phyloP scores from a whole-genome alignment of 176 grass and related monocot species.

The Phyllostachys edulis region DNA sequence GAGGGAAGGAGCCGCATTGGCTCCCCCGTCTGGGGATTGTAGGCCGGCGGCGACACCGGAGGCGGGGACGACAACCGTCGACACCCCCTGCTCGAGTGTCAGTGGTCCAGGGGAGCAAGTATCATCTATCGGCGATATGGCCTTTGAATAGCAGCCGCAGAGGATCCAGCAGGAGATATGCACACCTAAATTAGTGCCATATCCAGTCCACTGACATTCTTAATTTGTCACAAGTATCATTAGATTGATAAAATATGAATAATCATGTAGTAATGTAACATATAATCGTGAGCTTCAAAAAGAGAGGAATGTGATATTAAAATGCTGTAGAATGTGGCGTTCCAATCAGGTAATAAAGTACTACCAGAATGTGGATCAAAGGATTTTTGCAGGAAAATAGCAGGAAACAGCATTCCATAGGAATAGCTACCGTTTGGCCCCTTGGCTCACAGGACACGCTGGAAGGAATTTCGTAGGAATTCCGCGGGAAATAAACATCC shows the following conservation, averaged over 20 bases:
- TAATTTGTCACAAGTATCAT: conserved; percentile 28
- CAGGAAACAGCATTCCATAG: no score
- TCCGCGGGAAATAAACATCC: no score
- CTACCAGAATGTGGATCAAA: no score
- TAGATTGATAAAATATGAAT: neutral
- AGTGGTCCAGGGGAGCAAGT: conserved; percentile 35
- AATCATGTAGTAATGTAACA: neutral
- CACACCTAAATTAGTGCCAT: conserved; percentile 1
- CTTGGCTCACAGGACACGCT: no score
- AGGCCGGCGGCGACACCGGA: conserved; percentile 8
- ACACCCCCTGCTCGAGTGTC: conserved; percentile 16
- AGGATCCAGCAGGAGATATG: conserved; percentile 28
- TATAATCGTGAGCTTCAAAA: conserved; percentile 1
- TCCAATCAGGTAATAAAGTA: neutral
- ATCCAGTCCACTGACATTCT: conserved; percentile 14
- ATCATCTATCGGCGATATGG: conserved; percentile 6
- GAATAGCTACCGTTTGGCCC: no score
- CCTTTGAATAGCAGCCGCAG: neutral
- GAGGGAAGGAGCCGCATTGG: neutral
- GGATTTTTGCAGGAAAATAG: no score
- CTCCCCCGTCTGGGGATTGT: conserved; percentile 26
- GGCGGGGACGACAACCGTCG: conserved; percentile 31
- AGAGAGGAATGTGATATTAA: neutral
- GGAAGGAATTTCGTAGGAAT: no score
- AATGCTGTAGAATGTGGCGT: neutral